Evolutionary conservation across 352 stramenopile species (phyloP).

Genomic region (Globisporangium paddicum): DNA sequence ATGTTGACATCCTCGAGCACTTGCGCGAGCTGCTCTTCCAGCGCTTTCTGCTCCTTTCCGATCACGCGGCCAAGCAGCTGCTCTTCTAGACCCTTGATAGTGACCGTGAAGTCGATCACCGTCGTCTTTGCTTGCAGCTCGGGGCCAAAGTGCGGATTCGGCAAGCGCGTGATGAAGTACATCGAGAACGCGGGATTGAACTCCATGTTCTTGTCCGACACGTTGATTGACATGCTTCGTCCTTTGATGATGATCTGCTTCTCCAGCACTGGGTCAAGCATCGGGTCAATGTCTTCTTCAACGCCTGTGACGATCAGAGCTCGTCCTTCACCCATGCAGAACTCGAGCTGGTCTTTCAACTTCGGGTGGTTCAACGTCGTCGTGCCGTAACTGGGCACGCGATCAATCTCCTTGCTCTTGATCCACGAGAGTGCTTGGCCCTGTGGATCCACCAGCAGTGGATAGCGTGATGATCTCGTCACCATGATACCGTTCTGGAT

Average conservation of each 20-base stretch:
- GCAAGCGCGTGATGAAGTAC: conserved; percentile 98
- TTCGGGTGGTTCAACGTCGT: conserved; percentile 96
- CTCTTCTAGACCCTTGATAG: conserved; percentile 95
- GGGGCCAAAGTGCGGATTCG: conserved; percentile 97
- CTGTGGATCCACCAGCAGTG: conserved; percentile 97
- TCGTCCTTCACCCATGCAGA: conserved; percentile 96
- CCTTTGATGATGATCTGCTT: conserved; percentile 96
- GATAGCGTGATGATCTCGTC: conserved; percentile 94
- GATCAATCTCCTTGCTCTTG: conserved; percentile 92
- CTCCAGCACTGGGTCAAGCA: conserved; percentile 97
- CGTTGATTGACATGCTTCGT: conserved; percentile 96
- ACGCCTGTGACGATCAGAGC: conserved; percentile 93
- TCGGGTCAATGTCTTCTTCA: conserved; percentile 98
- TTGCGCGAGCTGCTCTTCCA: conserved; percentile 98
- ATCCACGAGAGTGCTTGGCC: conserved; percentile 98
- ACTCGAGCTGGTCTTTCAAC: conserved; percentile 98
- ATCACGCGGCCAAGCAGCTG: conserved; percentile 98
- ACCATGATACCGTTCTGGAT: conserved; percentile 99
- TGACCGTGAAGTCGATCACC: conserved; percentile 98
- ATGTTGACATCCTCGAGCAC: conserved; percentile 98
- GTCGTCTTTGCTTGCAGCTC: conserved; percentile 98
- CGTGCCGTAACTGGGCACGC: conserved; percentile 93
- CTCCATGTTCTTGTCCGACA: conserved; percentile 99
- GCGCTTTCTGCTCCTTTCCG: conserved; percentile 95
- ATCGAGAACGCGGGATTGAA: conserved; percentile 97